Evolutionary conservation across 768 basidiomycete species (phyloP).

Genomic region (Rhodocollybia butyracea): DNA sequence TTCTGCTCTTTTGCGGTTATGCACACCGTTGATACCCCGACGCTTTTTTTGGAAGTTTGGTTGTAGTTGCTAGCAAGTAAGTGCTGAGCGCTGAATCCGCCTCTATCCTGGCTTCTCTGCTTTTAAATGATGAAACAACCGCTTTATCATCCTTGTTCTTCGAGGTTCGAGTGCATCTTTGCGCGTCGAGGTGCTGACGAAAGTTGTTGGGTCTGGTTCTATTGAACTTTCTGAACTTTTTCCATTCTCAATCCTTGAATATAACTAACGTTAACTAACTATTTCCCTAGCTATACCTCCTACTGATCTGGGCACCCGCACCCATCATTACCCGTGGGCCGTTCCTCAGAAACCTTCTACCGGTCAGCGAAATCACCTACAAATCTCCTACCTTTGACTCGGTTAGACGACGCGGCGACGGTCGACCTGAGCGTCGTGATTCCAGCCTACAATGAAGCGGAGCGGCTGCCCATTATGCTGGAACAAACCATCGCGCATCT

Average conservation of each 20-base stretch:
- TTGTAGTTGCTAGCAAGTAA: too few relatives aligned
- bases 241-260: constrained; percentile 31
- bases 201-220: constrained; percentile 32
- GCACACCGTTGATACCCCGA: too few relatives aligned
- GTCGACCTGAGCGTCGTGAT: constrained; percentile 80
- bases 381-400: constrained; percentile 53
- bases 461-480: constrained; percentile 86
- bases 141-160: constrained; percentile 92
- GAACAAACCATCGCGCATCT: constrained; percentile 69
- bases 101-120: too few relatives aligned
- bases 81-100: too few relatives aligned
- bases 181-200: constrained; percentile 48
- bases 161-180: constrained; percentile 60
- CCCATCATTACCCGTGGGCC: constrained; percentile 60
- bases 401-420: constrained; percentile 50
- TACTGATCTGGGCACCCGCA: constrained; percentile 73
- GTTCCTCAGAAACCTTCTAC: constrained; percentile 68
- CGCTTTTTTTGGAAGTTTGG: too few relatives aligned
- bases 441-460: constrained; percentile 88
- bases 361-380: constrained; percentile 51
- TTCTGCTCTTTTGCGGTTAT: too few relatives aligned
- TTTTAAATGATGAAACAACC: constrained; percentile 55
- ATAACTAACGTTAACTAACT: constrained; percentile 12
- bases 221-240: constrained; percentile 31
- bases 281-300: constrained; percentile 61